Evolutionary conservation across 495 filamentous ascomycete genomes (phyloP).

Genomic region (Xylaria intraflava): DNA sequence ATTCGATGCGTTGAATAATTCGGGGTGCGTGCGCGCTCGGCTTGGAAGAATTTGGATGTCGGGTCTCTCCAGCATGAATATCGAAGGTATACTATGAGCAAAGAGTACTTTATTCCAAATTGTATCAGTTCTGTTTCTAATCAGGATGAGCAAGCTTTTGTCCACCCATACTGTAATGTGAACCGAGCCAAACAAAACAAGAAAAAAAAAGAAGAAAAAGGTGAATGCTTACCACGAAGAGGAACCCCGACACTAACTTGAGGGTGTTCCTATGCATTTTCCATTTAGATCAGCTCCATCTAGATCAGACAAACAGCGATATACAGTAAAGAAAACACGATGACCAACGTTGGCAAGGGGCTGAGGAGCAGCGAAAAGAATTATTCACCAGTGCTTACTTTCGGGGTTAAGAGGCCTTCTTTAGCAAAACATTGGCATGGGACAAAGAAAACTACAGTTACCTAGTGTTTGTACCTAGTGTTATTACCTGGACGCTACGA

Average conservation of each 20-base stretch:
- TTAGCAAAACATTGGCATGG: too few relatives aligned
- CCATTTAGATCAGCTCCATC: neutral
- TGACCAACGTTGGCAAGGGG: too few relatives aligned
- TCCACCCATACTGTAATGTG: neutral
- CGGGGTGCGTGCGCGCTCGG: slow-evolving; percentile 13
- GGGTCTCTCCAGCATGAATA: slow-evolving; percentile 21
- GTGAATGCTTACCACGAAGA: neutral
- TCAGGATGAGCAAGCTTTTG: neutral
- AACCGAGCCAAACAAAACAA: too few relatives aligned
- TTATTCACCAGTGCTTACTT: too few relatives aligned
- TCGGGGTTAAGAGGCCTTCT: too few relatives aligned
- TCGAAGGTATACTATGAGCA: slow-evolving; percentile 15
- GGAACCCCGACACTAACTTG: neutral
- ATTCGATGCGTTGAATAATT: slow-evolving; percentile 20
- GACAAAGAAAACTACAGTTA: too few relatives aligned
- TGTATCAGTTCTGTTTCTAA: neutral
- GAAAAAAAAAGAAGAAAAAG: too few relatives aligned
- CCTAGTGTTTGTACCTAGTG: too few relatives aligned
- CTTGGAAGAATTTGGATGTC: slow-evolving; percentile 24
- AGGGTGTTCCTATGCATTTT: neutral
- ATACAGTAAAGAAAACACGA: too few relatives aligned
- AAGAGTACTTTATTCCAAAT: slow-evolving; percentile 6
- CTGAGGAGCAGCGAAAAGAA: too few relatives aligned
- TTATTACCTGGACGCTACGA: too few relatives aligned
- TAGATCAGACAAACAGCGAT: neutral